These are phyloP conservation scores for Rosa hybrid DNA, from an alignment of 331 rosid species.

Conservation along the genomic window DNA sequence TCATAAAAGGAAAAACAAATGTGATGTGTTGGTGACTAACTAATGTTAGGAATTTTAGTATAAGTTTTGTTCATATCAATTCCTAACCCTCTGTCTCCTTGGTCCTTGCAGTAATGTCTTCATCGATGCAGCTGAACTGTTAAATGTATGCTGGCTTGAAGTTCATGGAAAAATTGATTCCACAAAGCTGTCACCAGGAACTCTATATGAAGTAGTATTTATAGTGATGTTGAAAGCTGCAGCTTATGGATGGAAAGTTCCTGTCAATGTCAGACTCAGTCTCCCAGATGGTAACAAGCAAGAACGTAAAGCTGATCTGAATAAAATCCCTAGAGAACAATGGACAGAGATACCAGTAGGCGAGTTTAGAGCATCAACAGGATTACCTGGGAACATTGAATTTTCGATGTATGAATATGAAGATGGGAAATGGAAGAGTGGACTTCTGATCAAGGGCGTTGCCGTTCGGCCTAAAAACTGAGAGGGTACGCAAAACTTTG, in stretches of 20 bases:
- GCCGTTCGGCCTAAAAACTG: conserved; percentile 47
- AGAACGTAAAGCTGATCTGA: conserved; percentile 36
- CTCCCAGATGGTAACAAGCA: conserved; percentile 57
- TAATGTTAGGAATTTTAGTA: not conserved
- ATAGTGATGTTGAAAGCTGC: conserved; percentile 51
- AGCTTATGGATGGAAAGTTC: conserved; percentile 58
- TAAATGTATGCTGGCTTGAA: conserved; percentile 68
- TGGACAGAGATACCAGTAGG: conserved; percentile 67
- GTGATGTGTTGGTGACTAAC: not conserved
- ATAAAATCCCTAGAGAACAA: conserved; percentile 25
- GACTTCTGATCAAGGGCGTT: conserved; percentile 58
- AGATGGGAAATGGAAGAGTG: conserved; percentile 57
- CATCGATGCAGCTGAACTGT: conserved; percentile 55
- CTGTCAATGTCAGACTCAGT: conserved; percentile 47
- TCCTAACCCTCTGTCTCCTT: not conserved
- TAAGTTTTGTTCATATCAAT: not conserved
- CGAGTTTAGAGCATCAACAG: conserved; percentile 38
- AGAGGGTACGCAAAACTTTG: not conserved
- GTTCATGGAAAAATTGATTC: conserved; percentile 57
- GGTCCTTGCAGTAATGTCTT: conserved; percentile 46
- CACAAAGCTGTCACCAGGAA: conserved; percentile 51
- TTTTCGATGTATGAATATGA: conserved; percentile 48
- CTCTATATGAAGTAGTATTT: conserved; percentile 48
- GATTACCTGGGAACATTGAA: conserved; percentile 46
- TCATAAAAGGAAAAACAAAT: not conserved